Base-by-base conservation (phyloP, 345 rosid genomes). In the Draba incana region DNA sequence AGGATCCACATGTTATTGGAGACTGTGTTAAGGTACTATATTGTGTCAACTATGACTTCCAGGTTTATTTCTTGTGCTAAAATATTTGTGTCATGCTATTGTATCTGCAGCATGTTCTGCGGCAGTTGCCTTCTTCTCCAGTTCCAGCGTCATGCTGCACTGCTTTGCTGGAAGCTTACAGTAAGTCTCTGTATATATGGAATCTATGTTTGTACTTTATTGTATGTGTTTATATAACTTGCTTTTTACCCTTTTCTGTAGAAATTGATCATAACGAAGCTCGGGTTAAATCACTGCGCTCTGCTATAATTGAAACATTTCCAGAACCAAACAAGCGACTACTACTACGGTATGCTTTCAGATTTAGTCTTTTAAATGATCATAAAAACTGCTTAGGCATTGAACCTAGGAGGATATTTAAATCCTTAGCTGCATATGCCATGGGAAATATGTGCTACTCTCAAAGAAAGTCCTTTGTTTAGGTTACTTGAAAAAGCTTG, bases 1-100 rank as follows among this genome's bases (percentile, higher is more conserved):
- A 93, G 81, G 98, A 93, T 75, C 92, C 98, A 70, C 98, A 93
- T 81, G 94, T 93, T 81, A 78, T 93, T 82, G 98, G 96, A 77
- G 98, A 93, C 82, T 93, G 98, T 80, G 89, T 93, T 14, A 93
- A 93, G 97, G 98, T 93, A 82, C 56, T 64, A 30, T 65, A 51
- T 16, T 65, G 64, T 55, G 63, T 43, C 72, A 45, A 42, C 39
- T 71, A 46, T 68, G 51, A 65, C 47, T 64, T 31, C 54, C 43
- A 35, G 53, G 53, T 58, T 13, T 72, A 2, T 41, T 64, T 62
- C 31, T 52, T 41, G 47, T 27, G 60, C 42, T 72, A 51, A 62
- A 56, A 52, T 44, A 58, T 59, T 80, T 71, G 77, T 39, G 37
- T 30, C 55, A 37, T 61, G 50, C 16, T 76, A 25, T 83, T 76